Evolutionary conservation across 306 rosid genomes (phyloP), one percentile per base, ranked within the genome.

Genomic region (Carpinus fangiana): DNA sequence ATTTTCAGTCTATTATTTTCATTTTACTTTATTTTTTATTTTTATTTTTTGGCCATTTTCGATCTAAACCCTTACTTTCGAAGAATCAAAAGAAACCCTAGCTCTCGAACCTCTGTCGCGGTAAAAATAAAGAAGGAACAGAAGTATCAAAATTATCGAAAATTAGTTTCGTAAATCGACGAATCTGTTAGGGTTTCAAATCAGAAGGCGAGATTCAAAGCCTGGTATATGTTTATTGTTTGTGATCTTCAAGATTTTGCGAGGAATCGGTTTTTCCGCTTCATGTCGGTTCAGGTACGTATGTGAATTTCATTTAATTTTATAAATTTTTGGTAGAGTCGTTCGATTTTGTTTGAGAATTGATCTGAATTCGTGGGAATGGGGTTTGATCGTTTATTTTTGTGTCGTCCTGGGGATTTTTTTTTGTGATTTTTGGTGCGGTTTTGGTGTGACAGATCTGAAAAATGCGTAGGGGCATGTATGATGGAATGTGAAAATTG

Each of bases 401-500:
- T 4, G 50, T 34, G 50, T 78, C 12, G 69, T 38, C 31, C 36
- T 52, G 75, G 61, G 74, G 79, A 62, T 79, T 71, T 48, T 73
- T 73, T 82, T 57, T 66, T 50, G 74, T 76, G 81, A 55, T 79
- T 83, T 86, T 64, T 75, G 76, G 73, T 62, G 36, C 78, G 82
- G 66, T 74, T 78, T 81, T 69, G 84, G 84, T 84, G 84, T 80
- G 47, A 76, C 96, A 91, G 99, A 95, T 95, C 96, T 90, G 88
- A 38, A 77, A 80, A 78, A 76, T 82, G 92, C 78, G 77, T 75
- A 47, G 64, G 54, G 83, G 83, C 76, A 76, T 86, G 88, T 80
- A 83, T 72, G 87, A 89, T 92, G 96, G 91, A 82, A 93, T 87
- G 90, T 90, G 92, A 89, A 80, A 89, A 77, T 84, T 84, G 51